A percentile compares a stretch with the other conserved stretches of the same genome.
Evolutionary conservation across 345 rosid species (phyloP).

Genomic region (Salix caprea): DNA sequence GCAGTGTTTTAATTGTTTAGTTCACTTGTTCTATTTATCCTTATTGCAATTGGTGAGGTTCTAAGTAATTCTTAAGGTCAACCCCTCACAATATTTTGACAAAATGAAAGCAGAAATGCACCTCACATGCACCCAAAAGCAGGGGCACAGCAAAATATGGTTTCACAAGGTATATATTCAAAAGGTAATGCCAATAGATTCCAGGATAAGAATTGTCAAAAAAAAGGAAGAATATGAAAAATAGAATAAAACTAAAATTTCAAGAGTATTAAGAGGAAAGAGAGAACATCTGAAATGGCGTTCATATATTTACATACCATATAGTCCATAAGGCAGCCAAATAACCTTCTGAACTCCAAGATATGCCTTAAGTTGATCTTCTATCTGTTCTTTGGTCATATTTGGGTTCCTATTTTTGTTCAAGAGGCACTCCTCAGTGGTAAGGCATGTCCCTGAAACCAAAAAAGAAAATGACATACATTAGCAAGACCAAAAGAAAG

Average conservation of each 20-base stretch:
- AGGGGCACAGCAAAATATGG: neutral
- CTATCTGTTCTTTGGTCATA: slow-evolving; percentile 70
- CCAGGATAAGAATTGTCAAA: too few relatives aligned
- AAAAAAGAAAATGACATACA: neutral
- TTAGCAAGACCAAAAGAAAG: neutral
- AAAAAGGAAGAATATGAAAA: too few relatives aligned
- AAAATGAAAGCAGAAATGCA: neutral
- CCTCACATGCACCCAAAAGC: neutral
- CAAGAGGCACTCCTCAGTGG: slow-evolving; percentile 91
- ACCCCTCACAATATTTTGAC: too few relatives aligned
- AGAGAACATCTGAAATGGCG: neutral
- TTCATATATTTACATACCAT: slow-evolving; percentile 38
- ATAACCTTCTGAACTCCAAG: slow-evolving; percentile 66
- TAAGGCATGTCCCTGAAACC: slow-evolving; percentile 75
- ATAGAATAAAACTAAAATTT: too few relatives aligned
- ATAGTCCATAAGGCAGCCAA: slow-evolving; percentile 85
- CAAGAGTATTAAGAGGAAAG: neutral
- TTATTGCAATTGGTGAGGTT: neutral
- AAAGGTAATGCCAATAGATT: neutral
- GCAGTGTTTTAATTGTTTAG: too few relatives aligned
- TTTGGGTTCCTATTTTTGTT: slow-evolving; percentile 79
- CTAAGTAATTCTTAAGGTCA: neutral
- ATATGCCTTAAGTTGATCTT: slow-evolving; percentile 64
- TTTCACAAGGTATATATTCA: neutral
- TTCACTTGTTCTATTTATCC: neutral